Conservation (phyloP, 805 yeast genomes). For the Ogataea dorogensis region DNA sequence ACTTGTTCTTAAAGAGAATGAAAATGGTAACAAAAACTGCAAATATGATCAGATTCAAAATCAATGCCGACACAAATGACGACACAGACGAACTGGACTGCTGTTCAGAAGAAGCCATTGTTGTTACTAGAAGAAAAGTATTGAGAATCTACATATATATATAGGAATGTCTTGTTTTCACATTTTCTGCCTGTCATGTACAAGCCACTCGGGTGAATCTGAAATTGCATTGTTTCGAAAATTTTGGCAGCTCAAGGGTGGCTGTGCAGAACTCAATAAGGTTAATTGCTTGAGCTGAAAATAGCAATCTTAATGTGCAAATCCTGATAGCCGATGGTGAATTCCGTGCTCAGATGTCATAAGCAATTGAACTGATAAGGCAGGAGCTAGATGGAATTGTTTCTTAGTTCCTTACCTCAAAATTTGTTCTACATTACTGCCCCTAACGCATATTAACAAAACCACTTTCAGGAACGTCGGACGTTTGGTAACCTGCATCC, state of each 20-base stretch:
- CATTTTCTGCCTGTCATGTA: constrained; percentile 2
- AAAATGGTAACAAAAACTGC: constrained; percentile 42
- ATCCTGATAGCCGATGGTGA: too few species aligned
- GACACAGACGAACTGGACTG: constrained; percentile 40
- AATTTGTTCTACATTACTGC: too few species aligned
- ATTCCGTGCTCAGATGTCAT: too few species aligned
- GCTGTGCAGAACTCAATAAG: constrained; percentile 3
- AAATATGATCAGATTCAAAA: constrained; percentile 43
- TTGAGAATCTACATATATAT: constrained; percentile 1
- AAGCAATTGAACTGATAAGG: too few species aligned
- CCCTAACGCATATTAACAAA: too few species aligned
- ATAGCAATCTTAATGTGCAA: background rate
- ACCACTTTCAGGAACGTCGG: constrained; percentile 4
- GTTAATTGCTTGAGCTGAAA: background rate
- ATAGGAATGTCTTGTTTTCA: constrained; percentile 9
- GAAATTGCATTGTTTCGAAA: constrained; percentile 7
- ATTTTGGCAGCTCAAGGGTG: constrained; percentile 2
- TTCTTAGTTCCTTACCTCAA: too few species aligned
- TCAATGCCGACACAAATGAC: constrained; percentile 47
- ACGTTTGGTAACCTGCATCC: too few species aligned
- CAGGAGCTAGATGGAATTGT: too few species aligned
- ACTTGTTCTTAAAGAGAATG: constrained; percentile 41
- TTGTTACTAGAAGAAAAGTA: background rate
- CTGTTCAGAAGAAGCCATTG: constrained; percentile 7
- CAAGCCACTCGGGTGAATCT: constrained; percentile 8